Base-by-base conservation (phyloP, 2,329 filamentous ascomycete species). In the Iodosphaeria phyllophila region DNA sequence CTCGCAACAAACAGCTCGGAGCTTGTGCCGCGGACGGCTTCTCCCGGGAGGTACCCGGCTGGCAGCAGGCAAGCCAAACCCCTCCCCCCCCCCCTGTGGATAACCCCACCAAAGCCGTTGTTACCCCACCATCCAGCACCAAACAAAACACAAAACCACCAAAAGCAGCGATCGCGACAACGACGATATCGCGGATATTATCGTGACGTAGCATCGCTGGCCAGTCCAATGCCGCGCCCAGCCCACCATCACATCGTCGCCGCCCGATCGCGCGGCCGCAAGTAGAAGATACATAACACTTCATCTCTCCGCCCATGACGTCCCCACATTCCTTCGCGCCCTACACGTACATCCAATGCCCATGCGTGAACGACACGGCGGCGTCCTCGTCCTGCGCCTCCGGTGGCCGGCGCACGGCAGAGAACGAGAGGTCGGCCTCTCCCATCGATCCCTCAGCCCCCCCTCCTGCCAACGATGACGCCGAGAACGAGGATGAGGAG, bases 261-360 rank as follows among this genome's bases (percentile, higher is more conserved):
- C 9, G n/a, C 17, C 11, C 8, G 9, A 18, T 13, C 13, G 17
- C n/a, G 15, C 13, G 13, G 17, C 18, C 17, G 9, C 22, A 18
- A 20, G 27, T 13, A 16, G 14, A 6, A 13, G 10, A 16, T 13
- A n/a, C 19, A 13, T n/a, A 13, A 19, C 18, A 4, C 18, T 19
- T 21, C 8, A 12, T 15, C 13, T 15, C 15, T 18, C 25, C 10
- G 13, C 22, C 29, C 10, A 68, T 68, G 63, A 44, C 58, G 28
- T 48, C n/a, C n/a, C n/a, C n/a, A n/a, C n/a, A n/a, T n/a, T n/a
- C 51, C 26, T 54, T 63, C 34, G 59, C 54, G 24, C 68, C 68
- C 2, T 74, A 74, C 50, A 69, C 64, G 26, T 74, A 66, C 45
- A 68, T 74, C 15, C 69, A 72, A 44, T 74, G 69, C 39, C 70